Conservation (phyloP, 257 asterid genomes). For the Penstemon eatonii region DNA sequence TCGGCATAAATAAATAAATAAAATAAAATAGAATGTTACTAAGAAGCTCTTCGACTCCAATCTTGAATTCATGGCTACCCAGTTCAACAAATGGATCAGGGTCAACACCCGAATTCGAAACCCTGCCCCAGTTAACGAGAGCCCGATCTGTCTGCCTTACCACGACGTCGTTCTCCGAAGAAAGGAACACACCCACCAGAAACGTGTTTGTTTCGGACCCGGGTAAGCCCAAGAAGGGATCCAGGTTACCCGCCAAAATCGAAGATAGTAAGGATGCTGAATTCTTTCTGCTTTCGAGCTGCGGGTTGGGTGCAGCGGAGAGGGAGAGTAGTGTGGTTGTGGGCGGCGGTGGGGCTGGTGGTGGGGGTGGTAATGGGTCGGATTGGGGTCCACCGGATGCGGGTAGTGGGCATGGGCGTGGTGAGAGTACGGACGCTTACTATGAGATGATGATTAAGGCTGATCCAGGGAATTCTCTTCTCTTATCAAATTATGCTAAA, state of each 20-base stretch:
- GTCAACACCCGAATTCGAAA: constrained; percentile 54
- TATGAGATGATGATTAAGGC: constrained; percentile 74
- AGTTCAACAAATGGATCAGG: constrained; percentile 35
- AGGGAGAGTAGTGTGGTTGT: constrained; percentile 46
- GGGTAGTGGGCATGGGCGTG: constrained; percentile 46
- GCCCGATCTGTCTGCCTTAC: constrained; percentile 45
- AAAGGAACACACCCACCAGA: constrained; percentile 31
- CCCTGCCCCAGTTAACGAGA: constrained; percentile 40
- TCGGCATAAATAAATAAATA: neutral
- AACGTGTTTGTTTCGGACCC: constrained; percentile 40
- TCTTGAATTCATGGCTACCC: constrained; percentile 52
- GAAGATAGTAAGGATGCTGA: neutral
- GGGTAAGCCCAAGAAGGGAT: constrained; percentile 38
- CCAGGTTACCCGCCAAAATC: constrained; percentile 33
- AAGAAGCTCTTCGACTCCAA: constrained; percentile 63
- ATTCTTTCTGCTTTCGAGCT: too few relatives aligned
- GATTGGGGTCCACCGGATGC: constrained; percentile 42
- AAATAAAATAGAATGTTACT: constrained; percentile 31
- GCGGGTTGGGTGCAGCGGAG: constrained; percentile 20
- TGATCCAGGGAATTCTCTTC: constrained; percentile 64
- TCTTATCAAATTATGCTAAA: constrained; percentile 75
- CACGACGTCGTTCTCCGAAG: constrained; percentile 20
- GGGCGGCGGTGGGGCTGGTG: constrained; percentile 21
- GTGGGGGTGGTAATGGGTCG: constrained; percentile 53
- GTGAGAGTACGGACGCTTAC: constrained; percentile 54